Percentiles rank a stretch among this genome's conserved stretches.
phyloP scores from a whole-genome alignment of 352 stramenopile species.

The Peronospora tabacina region DNA sequence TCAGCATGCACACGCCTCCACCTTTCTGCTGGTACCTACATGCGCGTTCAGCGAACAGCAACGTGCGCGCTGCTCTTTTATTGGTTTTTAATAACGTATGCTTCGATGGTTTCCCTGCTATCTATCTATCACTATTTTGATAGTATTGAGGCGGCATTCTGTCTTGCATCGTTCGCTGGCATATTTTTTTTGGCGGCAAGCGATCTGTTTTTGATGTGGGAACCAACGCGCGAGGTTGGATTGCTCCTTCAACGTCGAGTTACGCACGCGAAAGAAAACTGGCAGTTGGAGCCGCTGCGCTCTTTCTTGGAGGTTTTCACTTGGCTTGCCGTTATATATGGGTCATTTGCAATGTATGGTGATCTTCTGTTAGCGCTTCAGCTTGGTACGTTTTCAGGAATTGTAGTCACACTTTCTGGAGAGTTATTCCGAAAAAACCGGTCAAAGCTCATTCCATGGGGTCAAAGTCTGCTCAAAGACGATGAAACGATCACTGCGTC shows the following conservation, averaged over 20 bases:
- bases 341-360: constrained; percentile 76
- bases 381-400: constrained; percentile 75
- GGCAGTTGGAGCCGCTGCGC: constrained; percentile 59
- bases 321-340: constrained; percentile 71
- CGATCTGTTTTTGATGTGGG: constrained; percentile 78
- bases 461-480: constrained; percentile 21
- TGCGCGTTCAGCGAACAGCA: constrained; percentile 51
- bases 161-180: constrained; percentile 62
- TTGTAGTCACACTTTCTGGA: constrained; percentile 66
- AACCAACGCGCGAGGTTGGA: constrained; percentile 61
- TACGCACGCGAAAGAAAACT: constrained; percentile 72
- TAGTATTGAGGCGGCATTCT: constrained; percentile 80
- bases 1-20: constrained; percentile 57
- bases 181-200: constrained; percentile 76
- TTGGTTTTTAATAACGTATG: constrained; percentile 62
- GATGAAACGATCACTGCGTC: constrained; percentile 15
- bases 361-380: constrained; percentile 73
- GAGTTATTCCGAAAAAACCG: constrained; percentile 69
- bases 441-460: constrained; percentile 46
- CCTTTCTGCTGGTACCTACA: constrained; percentile 44
- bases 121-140: constrained; percentile 84
- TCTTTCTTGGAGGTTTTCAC: constrained; percentile 82
- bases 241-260: constrained; percentile 70
- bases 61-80: constrained; percentile 74
- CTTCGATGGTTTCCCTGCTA: constrained; percentile 56